Base-by-base conservation (phyloP, 2,329 filamentous ascomycete genomes). In the Fusarium dimerum region DNA sequence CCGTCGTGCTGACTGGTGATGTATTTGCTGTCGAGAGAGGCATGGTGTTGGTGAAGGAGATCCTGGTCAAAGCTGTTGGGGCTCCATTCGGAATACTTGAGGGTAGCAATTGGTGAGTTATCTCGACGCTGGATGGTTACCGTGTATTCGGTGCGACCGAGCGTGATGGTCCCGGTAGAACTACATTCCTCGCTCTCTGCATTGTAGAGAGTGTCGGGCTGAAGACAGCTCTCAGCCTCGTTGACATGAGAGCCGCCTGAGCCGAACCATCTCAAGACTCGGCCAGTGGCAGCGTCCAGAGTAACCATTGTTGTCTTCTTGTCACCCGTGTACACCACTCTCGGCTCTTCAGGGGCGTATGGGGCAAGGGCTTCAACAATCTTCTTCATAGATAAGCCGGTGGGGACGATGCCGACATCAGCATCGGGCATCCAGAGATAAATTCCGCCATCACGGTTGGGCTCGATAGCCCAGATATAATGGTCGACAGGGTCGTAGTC, bases 401-500 rank as follows among this genome's bases (percentile, higher is more conserved):
- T 85, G 57, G 81, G 82, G 66, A 87, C 78, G 51, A 92, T 77
- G 34, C 85, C 82, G 56, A 78, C 68, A 63, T 80, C 71, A 57
- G 79, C 65, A 44, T 78, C 77, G 2, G 92, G 90, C 20, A 86
- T 84, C 79, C 94, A 94, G 47, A 96, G 83, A 67, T 94, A 97
- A 40, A 99, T 81, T 63, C 84, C 86, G 5, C 94, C 94, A 69
- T 96, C 89, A 60, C 88, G 85, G 60, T 83, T 93, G 13, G 94
- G 94, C 72, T 97, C 94, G 48, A 99, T 90, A 50, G 96, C 92
- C 91, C 94, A 99, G 43, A 96, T 78, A 65, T 92, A 94, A 66
- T 96, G 89, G 65, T 96, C 90, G 61, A 94, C 86, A 20, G 85
- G 74, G 43, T 81, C 78, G 63, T 82, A 81, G 68, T 84, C 80